A percentile compares a stretch with the other conserved stretches of the same genome.
Conservation (phyloP, 768 basidiomycete species). For the Russula lepida region DNA sequence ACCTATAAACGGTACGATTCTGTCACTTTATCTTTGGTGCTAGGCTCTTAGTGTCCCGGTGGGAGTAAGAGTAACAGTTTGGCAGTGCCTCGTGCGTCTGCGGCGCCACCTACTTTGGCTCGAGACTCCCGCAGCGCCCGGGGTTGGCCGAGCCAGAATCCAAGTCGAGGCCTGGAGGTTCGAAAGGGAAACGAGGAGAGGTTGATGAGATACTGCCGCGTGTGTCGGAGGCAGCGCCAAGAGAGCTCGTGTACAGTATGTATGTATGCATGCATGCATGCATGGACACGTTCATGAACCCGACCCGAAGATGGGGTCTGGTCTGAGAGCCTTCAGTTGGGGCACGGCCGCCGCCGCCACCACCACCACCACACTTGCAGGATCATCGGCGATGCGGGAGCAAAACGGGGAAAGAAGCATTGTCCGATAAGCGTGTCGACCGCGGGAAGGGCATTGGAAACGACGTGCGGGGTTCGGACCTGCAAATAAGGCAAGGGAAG, state of each 20-base stretch:
- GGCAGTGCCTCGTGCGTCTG: background rate
- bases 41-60: background rate
- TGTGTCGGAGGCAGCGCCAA: background rate
- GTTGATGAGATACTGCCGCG: too few relatives aligned
- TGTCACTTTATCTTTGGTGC: background rate
- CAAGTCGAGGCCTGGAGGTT: background rate
- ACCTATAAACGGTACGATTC: background rate
- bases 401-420: background rate
- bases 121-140: too few relatives aligned
- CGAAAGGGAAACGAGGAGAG: too few relatives aligned
- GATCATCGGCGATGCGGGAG: background rate
- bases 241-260: background rate
- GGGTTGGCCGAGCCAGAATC: background rate
- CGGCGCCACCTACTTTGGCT: background rate
- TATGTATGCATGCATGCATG: background rate
- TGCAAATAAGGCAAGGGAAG: background rate
- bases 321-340: background rate
- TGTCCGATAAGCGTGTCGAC: background rate
- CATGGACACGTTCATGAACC: background rate
- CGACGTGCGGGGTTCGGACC: background rate
- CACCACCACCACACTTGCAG: background rate
- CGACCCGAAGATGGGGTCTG: background rate
- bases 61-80: background rate
- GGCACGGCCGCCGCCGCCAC: too few relatives aligned
- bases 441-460: background rate